phyloP scores from a whole-genome alignment of 768 basidiomycete species.

The Chalciporus pseudorubinellus region DNA sequence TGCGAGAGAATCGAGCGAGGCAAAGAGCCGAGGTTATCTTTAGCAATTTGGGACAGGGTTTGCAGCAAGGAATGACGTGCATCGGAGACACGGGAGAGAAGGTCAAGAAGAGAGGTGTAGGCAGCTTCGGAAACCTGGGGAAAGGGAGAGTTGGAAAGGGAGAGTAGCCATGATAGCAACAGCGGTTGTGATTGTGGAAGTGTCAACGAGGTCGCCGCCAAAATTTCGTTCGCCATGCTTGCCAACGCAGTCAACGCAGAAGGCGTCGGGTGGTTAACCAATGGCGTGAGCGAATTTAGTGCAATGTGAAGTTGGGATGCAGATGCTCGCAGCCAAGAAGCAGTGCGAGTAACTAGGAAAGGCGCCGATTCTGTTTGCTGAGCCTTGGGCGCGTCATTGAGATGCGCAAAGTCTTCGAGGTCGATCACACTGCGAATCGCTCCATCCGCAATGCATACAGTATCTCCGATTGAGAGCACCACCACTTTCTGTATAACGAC shows the following conservation, averaged over 20 bases:
- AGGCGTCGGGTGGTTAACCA: slow-evolving; percentile 70
- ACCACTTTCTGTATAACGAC: slow-evolving; percentile 54
- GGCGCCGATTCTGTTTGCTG: slow-evolving; percentile 32
- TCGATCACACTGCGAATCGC: slow-evolving; percentile 51
- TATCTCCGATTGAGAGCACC: slow-evolving; percentile 61
- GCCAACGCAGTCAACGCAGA: slow-evolving; percentile 58
- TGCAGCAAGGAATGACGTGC: slow-evolving; percentile 49
- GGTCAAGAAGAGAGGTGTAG: slow-evolving; percentile 41
- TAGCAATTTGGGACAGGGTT: slow-evolving; percentile 59
- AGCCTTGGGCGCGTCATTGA: slow-evolving; percentile 18
- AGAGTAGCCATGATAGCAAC: slow-evolving; percentile 69
- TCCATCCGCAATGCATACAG: slow-evolving; percentile 61
- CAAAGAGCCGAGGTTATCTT: slow-evolving; percentile 62
- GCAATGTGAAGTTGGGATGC: slow-evolving; percentile 82
- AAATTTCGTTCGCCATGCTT: slow-evolving; percentile 51
- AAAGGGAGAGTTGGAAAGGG: slow-evolving; percentile 61
- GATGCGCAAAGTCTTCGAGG: slow-evolving; percentile 59
- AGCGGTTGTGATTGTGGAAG: slow-evolving; percentile 67
- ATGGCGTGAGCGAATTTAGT: slow-evolving; percentile 68
- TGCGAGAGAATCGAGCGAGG: slow-evolving; percentile 69
- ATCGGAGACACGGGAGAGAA: slow-evolving; percentile 43
- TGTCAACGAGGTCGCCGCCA: slow-evolving; percentile 56
- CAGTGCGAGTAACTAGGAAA: slow-evolving; percentile 56
- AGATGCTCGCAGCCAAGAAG: slow-evolving; percentile 79
- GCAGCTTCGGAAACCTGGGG: slow-evolving; percentile 51